These are phyloP conservation scores for Mariannaea sp. DNA, from an alignment of 2,329 filamentous ascomycete genomes.

Conservation along the genomic window DNA sequence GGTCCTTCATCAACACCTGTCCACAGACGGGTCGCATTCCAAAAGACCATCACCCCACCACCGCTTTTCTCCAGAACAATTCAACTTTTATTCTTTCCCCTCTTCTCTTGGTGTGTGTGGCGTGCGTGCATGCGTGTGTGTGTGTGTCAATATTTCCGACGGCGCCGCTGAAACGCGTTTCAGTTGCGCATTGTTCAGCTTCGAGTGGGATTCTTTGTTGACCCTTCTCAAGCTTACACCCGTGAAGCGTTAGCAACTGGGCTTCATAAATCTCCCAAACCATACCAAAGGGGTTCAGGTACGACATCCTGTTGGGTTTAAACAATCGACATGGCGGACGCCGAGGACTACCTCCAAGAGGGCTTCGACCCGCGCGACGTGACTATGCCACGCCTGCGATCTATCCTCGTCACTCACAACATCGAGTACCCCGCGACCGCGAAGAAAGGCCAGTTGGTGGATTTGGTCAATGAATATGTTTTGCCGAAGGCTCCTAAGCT, in stretches of 20 bases:
- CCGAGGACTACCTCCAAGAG: slow-evolving; percentile 83
- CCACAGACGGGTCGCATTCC: slow-evolving; percentile 26
- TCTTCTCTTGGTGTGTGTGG: too few relatives aligned
- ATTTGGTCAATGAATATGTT: slow-evolving; percentile 80
- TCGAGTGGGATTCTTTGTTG: slow-evolving; percentile 20
- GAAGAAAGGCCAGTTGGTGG: slow-evolving; percentile 88
- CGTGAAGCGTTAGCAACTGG: slow-evolving; percentile 23
- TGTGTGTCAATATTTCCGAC: slow-evolving; percentile 1
- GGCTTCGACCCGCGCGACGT: slow-evolving; percentile 84
- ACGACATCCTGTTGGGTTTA: slow-evolving; percentile 12
- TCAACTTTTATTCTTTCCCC: slow-evolving; percentile 10
- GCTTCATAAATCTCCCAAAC: slow-evolving; percentile 11
- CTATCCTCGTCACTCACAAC: slow-evolving; percentile 88
- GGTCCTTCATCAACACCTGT: slow-evolving; percentile 37
- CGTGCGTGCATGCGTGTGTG: too few relatives aligned
- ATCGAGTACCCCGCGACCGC: slow-evolving; percentile 84
- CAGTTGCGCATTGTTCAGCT: not conserved
- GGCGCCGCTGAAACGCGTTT: not conserved
- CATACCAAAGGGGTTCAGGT: not conserved
- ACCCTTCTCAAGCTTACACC: slow-evolving; percentile 14
- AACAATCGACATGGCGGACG: slow-evolving; percentile 59
- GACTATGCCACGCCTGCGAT: slow-evolving; percentile 86
- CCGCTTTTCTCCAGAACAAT: slow-evolving; percentile 14
- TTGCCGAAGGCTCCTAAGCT: slow-evolving; percentile 79
- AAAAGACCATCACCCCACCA: slow-evolving; percentile 32